A percentile compares a stretch with the other conserved stretches of the same genome.
These are phyloP conservation scores for Nadsonia commutata DNA, from an alignment of 1,139 yeast genomes.

Conservation along the genomic window DNA sequence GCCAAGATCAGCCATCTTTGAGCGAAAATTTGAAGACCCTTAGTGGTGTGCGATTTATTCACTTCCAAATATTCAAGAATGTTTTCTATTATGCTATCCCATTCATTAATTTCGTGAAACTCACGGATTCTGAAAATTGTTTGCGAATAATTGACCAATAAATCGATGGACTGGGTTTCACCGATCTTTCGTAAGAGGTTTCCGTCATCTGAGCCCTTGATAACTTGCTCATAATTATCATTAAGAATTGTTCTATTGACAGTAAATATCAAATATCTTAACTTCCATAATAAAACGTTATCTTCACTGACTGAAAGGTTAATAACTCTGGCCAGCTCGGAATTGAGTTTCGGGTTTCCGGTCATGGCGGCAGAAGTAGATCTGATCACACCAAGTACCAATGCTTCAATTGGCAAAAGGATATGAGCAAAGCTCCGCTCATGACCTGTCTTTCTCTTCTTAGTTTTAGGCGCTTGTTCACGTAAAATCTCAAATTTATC, in stretches of 20 bases:
- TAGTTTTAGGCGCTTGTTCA: neutral
- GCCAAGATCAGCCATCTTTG: slow-evolving; percentile 17
- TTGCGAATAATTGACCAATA: slow-evolving; percentile 10
- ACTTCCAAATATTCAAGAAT: slow-evolving; percentile 9
- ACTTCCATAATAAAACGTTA: slow-evolving; percentile 5
- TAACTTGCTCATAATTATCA: neutral
- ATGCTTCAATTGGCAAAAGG: neutral
- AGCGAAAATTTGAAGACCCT: slow-evolving; percentile 10
- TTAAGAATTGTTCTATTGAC: neutral
- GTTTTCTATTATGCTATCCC: slow-evolving; percentile 9
- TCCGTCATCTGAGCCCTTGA: slow-evolving; percentile 8
- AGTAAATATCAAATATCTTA: neutral
- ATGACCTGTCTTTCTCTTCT: neutral
- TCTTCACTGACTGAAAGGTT: neutral
- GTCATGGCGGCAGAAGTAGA: neutral
- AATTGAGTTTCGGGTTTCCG: neutral
- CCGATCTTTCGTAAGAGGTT: slow-evolving; percentile 5
- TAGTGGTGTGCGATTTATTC: slow-evolving; percentile 6
- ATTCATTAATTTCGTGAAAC: slow-evolving; percentile 9
- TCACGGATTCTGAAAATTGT: slow-evolving; percentile 14
- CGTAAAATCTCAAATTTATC: neutral
- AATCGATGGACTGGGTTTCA: slow-evolving; percentile 6
- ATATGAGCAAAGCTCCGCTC: neutral
- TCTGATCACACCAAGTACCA: neutral
- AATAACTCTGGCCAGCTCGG: neutral